These are phyloP conservation scores for Physcomitrium patens DNA, from an alignment of 225 moss, liverwort and hornwort genomes.

Conservation along the genomic window DNA sequence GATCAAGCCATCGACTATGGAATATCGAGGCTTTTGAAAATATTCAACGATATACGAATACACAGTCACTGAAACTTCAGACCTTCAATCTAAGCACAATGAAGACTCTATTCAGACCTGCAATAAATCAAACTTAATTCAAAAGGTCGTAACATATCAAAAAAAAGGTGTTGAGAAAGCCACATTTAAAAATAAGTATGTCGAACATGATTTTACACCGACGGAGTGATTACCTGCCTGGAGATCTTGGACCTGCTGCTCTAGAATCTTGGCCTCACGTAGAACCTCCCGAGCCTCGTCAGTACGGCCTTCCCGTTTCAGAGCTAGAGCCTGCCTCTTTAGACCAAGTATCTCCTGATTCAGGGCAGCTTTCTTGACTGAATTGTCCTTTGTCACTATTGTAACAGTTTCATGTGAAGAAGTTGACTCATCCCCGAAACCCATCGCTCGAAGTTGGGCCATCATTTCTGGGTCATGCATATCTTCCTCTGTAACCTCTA, in stretches of 20 bases:
- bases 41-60: slow-evolving; percentile 7
- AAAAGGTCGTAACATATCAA: not conserved
- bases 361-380: slow-evolving; percentile 64
- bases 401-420: slow-evolving; percentile 41
- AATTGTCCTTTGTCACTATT: slow-evolving; percentile 47
- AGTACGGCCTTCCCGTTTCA: slow-evolving; percentile 74
- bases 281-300: slow-evolving; percentile 81
- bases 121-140: slow-evolving; percentile 6
- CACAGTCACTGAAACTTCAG: slow-evolving; percentile 18
- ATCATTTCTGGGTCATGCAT: slow-evolving; percentile 76
- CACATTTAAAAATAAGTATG: not conserved
- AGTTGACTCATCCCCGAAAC: slow-evolving; percentile 68
- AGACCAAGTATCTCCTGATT: slow-evolving; percentile 84
- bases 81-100: not conserved
- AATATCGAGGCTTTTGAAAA: slow-evolving; percentile 5
- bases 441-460: slow-evolving; percentile 70
- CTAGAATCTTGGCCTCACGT: slow-evolving; percentile 69
- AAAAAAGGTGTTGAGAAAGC: slow-evolving; percentile 2
- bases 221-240: slow-evolving; percentile 64
- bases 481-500: slow-evolving; percentile 72
- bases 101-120: not conserved
- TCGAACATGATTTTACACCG: not conserved
- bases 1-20: not conserved
- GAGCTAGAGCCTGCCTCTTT: slow-evolving; percentile 78
- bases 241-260: slow-evolving; percentile 79